Conservation (phyloP, 257 asterid genomes). For the Scutellaria galericulata region DNA sequence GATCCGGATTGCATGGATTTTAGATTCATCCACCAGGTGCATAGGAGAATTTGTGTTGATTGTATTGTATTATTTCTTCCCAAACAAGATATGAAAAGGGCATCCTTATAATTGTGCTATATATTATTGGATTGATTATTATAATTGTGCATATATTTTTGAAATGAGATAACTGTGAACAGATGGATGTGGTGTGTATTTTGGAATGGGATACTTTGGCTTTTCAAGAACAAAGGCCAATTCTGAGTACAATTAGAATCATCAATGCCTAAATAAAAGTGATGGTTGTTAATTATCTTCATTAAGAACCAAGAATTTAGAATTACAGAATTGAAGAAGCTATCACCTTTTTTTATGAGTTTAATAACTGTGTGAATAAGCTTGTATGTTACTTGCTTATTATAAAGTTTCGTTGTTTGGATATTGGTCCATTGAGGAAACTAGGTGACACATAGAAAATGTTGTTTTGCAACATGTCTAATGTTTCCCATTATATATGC, state of each 20-base stretch:
- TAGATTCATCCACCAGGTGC: no score
- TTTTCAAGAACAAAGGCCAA: not conserved
- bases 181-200: not conserved
- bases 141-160: no score
- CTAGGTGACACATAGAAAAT: not conserved
- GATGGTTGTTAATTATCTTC: not conserved
- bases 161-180: not conserved
- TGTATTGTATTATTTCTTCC: not conserved
- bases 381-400: no score
- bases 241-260: not conserved
- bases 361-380: no score
- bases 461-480: not conserved
- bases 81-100: conserved; percentile 8
- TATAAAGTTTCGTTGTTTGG: not conserved
- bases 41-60: not conserved
- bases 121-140: no score
- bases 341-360: no score
- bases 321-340: no score
- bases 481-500: not conserved
- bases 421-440: no score
- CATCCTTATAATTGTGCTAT: not conserved
- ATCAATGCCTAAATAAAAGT: no score
- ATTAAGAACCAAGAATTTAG: no score
- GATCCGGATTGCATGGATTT: no score
- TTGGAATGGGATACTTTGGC: conserved; percentile 19